phyloP scores from a whole-genome alignment of 305 asterid genomes.

The Fraxinus ornus region DNA sequence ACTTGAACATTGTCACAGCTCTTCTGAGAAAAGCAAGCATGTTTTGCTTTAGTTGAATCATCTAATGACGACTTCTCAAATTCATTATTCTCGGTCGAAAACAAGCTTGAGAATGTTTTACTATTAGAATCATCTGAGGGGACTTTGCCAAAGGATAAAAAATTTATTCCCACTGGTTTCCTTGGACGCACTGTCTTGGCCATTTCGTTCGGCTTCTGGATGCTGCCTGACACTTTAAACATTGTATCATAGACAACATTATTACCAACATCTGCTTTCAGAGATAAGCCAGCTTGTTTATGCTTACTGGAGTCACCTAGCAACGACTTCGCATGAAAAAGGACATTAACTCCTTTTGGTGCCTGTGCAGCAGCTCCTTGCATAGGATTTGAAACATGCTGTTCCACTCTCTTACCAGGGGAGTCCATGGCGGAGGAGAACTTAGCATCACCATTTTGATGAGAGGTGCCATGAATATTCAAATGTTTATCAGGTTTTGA shows the following conservation, averaged over 20 bases:
- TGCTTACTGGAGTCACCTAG: constrained; percentile 35
- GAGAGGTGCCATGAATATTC: constrained; percentile 25
- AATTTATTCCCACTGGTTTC: constrained; percentile 72
- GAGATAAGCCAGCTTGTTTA: constrained; percentile 36
- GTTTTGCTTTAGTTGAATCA: constrained; percentile 24
- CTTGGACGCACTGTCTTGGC: constrained; percentile 32
- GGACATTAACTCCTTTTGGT: constrained; percentile 68
- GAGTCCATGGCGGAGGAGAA: constrained; percentile 26
- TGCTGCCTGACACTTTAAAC: constrained; percentile 24
- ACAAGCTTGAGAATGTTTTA: constrained; percentile 34
- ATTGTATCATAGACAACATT: constrained; percentile 22
- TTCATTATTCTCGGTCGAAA: constrained; percentile 25
- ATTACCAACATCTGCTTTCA: constrained; percentile 25
- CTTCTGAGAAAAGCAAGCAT: constrained; percentile 19
- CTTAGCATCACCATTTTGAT: constrained; percentile 33
- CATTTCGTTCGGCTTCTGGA: constrained; percentile 30
- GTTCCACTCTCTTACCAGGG: constrained; percentile 36
- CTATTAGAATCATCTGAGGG: constrained; percentile 40
- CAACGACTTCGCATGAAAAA: constrained; percentile 34
- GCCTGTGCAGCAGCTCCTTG: constrained; percentile 35
- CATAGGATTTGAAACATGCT: constrained; percentile 26
- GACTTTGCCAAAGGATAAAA: constrained; percentile 68
- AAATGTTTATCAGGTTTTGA: constrained; percentile 35
- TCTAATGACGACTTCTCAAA: constrained; percentile 30
- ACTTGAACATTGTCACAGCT: constrained; percentile 21